phyloP scores from a whole-genome alignment of 2,329 filamentous ascomycete genomes.

The Onygenales sp. region DNA sequence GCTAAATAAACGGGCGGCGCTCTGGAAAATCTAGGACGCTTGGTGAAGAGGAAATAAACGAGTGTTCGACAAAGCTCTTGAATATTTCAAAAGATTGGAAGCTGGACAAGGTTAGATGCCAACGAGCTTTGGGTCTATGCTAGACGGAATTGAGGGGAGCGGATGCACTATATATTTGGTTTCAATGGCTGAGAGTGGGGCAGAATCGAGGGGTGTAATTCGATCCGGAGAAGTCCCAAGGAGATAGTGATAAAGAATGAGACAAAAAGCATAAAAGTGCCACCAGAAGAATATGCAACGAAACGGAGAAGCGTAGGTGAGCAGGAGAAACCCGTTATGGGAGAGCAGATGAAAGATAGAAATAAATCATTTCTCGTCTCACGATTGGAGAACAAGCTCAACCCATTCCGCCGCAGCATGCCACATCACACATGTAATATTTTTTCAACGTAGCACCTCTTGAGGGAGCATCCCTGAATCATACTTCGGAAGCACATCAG shows the following conservation, averaged over 20 bases:
- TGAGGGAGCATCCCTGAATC: neutral
- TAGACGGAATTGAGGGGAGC: neutral
- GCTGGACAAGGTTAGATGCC: neutral
- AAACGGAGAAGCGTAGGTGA: neutral
- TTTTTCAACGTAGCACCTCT: slow-evolving; percentile 4
- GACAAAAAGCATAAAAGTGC: neutral
- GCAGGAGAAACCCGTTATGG: neutral
- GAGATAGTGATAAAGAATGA: neutral
- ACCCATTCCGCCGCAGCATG: neutral
- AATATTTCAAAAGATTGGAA: slow-evolving; percentile 1
- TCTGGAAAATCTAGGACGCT: neutral
- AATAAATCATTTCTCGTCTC: neutral
- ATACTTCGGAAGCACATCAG: slow-evolving; percentile 1
- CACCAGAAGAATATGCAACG: neutral
- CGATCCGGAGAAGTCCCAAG: neutral
- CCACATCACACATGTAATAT: slow-evolving; percentile 1
- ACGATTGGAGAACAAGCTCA: neutral
- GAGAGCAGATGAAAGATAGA: neutral
- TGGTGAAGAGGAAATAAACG: neutral
- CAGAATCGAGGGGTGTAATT: neutral
- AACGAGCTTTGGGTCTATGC: neutral
- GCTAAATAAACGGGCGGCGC: neutral
- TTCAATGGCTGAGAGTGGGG: neutral
- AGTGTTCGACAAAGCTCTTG: neutral
- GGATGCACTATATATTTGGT: neutral